Percentiles rank a stretch among this genome's conserved stretches.
Conservation (phyloP, 1,284 basidiomycete genomes). For the Gyrodon tennesseensis region DNA sequence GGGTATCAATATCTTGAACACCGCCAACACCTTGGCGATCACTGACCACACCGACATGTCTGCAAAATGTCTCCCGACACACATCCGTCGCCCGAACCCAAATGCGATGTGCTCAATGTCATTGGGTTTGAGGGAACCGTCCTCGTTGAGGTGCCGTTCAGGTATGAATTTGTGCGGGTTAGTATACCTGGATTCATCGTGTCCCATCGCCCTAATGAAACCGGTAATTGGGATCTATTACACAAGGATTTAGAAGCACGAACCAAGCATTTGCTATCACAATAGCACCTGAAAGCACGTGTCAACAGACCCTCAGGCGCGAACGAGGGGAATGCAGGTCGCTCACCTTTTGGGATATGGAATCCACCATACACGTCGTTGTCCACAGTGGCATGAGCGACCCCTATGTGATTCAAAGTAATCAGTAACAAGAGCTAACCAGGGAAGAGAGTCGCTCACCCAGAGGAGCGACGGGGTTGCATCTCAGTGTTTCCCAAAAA, state of each 20-base stretch:
- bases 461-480: slow-evolving; percentile 9
- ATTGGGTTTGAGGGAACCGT: no score
- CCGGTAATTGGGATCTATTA: background rate
- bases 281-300: slow-evolving; percentile 12
- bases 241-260: background rate
- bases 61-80: no score
- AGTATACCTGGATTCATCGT: no score
- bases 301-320: background rate
- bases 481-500: slow-evolving; percentile 35
- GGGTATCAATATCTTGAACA: no score
- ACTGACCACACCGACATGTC: no score
- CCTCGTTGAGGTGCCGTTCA: no score
- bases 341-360: slow-evolving; percentile 24
- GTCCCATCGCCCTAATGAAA: slow-evolving; percentile 10
- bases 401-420: slow-evolving; percentile 1
- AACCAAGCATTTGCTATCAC: slow-evolving; percentile 23
- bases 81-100: no score
- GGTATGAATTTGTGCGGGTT: no score
- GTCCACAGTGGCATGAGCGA: slow-evolving; percentile 39
- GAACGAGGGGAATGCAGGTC: accelerated
- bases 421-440: background rate
- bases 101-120: background rate
- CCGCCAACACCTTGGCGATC: no score
- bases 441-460: background rate
- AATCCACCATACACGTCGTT: slow-evolving; percentile 18